These are phyloP conservation scores for Nakaseomyces delphensis DNA, from an alignment of 1,139 yeast genomes.

Conservation along the genomic window DNA sequence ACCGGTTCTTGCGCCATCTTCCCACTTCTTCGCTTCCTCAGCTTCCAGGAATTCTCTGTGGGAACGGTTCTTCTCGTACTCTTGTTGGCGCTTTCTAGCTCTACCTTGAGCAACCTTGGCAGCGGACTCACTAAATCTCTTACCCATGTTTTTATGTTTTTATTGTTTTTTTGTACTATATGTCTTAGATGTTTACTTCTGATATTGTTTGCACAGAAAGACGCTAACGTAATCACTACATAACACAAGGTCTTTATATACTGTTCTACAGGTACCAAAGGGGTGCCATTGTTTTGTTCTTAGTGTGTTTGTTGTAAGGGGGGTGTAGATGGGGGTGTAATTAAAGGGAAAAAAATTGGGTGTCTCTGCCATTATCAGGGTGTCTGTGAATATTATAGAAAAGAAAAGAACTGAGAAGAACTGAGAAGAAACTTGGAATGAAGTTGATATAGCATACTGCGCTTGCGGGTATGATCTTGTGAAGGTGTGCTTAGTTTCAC, in stretches of 20 bases:
- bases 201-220: not conserved
- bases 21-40: constrained; percentile 28
- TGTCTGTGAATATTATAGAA: no score
- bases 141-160: constrained; percentile 22
- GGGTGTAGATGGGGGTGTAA: not conserved
- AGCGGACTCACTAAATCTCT: constrained; percentile 26
- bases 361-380: not conserved
- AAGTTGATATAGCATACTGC: no score
- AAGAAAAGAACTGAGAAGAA: no score
- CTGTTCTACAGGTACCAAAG: no score
- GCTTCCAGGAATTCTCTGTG: constrained; percentile 19
- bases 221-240: no score
- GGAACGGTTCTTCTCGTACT: constrained; percentile 18
- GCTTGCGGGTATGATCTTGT: no score
- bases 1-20: constrained; percentile 30
- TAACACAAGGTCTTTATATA: no score
- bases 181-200: not conserved
- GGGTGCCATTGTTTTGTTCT: no score
- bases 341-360: not conserved
- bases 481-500: no score
- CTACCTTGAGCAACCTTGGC: constrained; percentile 25
- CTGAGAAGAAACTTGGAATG: no score
- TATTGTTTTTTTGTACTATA: not conserved
- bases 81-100: constrained; percentile 25
- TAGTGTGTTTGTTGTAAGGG: no score